phyloP scores from a whole-genome alignment of 805 yeast genomes.

The Metschnikowia gruessii region DNA sequence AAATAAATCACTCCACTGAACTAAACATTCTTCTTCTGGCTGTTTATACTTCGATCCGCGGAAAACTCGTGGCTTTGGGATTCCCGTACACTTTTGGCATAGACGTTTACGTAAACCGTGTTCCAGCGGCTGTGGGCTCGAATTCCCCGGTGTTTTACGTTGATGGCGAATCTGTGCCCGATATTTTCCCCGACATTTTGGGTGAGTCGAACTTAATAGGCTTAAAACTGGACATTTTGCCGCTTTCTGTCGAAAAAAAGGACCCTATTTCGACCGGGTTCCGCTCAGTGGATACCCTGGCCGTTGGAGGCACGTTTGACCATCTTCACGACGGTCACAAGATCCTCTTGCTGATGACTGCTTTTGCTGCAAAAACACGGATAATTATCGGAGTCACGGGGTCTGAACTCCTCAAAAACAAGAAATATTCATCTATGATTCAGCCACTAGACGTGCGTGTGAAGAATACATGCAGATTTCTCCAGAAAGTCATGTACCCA shows the following conservation, averaged over 20 bases:
- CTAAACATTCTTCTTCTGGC: slow-evolving; percentile 30
- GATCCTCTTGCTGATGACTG: slow-evolving; percentile 70
- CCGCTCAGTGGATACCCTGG: slow-evolving; percentile 25
- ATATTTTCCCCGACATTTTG: neutral
- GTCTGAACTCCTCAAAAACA: slow-evolving; percentile 64
- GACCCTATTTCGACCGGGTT: neutral
- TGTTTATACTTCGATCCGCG: slow-evolving; percentile 26
- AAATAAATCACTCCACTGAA: slow-evolving; percentile 21
- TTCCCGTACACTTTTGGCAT: slow-evolving; percentile 29
- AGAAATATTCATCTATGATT: slow-evolving; percentile 64
- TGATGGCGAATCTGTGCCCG: slow-evolving; percentile 2
- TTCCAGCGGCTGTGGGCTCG: neutral
- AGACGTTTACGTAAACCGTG: slow-evolving; percentile 27
- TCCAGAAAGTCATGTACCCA: slow-evolving; percentile 46
- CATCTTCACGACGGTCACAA: slow-evolving; percentile 96
- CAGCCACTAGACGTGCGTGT: slow-evolving; percentile 57
- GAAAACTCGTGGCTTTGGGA: slow-evolving; percentile 13
- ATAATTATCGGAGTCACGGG: slow-evolving; percentile 87
- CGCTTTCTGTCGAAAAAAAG: neutral
- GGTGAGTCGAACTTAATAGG: neutral
- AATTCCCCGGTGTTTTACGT: neutral
- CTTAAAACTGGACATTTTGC: neutral
- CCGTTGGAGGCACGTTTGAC: slow-evolving; percentile 97
- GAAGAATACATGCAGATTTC: slow-evolving; percentile 45
- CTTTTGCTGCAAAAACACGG: slow-evolving; percentile 51